Percentiles rank a stretch among this genome's conserved stretches.
phyloP scores from a whole-genome alignment of 306 rosid species.

The Astragalus glycyphyllos region DNA sequence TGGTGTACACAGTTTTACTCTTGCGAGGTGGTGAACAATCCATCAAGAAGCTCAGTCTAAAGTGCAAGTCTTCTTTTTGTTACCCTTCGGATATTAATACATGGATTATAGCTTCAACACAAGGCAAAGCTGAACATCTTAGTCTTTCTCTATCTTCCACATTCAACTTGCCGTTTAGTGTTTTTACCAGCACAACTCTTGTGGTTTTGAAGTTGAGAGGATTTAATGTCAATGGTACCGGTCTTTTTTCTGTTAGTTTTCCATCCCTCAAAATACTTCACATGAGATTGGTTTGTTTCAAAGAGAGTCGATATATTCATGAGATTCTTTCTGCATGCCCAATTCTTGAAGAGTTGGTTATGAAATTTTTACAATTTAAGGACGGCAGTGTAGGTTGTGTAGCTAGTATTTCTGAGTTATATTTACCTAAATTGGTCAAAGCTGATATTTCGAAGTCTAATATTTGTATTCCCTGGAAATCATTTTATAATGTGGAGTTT shows the following conservation, averaged over 20 bases:
- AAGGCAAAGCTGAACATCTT: not conserved
- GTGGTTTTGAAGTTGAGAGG: not conserved
- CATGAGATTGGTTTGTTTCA: not conserved
- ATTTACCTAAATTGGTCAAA: not conserved
- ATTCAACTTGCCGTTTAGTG: not conserved
- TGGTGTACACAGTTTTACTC: not conserved
- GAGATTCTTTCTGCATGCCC: not conserved
- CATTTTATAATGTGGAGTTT: not conserved
- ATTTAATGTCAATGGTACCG: too few relatives aligned
- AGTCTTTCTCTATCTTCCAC: not conserved
- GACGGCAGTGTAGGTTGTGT: too few relatives aligned
- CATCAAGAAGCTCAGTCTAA: not conserved
- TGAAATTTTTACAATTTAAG: not conserved
- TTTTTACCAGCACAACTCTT: not conserved
- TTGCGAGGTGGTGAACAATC: not conserved
- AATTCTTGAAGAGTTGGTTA: not conserved
- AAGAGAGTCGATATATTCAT: rapidly evolving
- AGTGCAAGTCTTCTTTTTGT: not conserved
- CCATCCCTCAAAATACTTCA: not conserved
- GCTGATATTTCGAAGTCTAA: not conserved
- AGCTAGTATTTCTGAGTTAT: too few relatives aligned
- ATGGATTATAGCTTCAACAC: not conserved
- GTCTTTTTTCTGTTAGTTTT: not conserved
- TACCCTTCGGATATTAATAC: not conserved
- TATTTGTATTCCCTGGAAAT: not conserved